Evolutionary conservation across 768 basidiomycete genomes (phyloP), one percentile per base, ranked within the genome.

Genomic region (Hypholoma sublateritium): DNA sequence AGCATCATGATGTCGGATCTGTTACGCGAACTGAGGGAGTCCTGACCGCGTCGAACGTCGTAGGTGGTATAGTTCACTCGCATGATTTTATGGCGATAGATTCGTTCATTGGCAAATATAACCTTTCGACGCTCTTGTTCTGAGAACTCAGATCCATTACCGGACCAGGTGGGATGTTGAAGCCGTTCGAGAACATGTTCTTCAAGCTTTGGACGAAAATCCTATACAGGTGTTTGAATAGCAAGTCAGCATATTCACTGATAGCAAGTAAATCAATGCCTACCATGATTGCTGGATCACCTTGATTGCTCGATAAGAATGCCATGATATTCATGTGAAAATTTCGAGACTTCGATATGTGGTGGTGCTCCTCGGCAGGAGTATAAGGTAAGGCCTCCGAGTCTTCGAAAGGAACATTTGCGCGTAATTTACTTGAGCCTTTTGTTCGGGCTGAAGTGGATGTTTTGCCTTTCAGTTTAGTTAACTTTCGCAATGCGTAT

Each of bases 31-130:
- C 43, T 44, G 19, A 44, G 43, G 17, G 43, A 44, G 17, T 44
- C 43, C 17, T 44, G 43, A 44, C 43, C 19, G 9, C 19, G 19
- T 17, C 19, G 43, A 44, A 44, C 19, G 43, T 44, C 43, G 17
- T 44, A 44, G 11, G 76, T 76, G 0, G 77, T 79, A 52, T 74
- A 79, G 61, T 78, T 63, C 51, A 80, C 53, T 0, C 68, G 71
- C 1, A 78, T 12, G 8, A 66, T 59, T 36, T 69, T 70, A 50
- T 74, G 68, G 5, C 22, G 53, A 50, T 61, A 77, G 25, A 22
- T n/a, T n/a, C n/a, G n/a, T n/a, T n/a, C n/a, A n/a, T n/a, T n/a
- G n/a, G n/a, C n/a, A n/a, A n/a, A n/a, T 14, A 52, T 21, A n/a
- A 52, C 50, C 14, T 22, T 13, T 11, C 16, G 19, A n/a, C 22